Base-by-base conservation (phyloP, 768 basidiomycete species). In the Pleurotus djamor region DNA sequence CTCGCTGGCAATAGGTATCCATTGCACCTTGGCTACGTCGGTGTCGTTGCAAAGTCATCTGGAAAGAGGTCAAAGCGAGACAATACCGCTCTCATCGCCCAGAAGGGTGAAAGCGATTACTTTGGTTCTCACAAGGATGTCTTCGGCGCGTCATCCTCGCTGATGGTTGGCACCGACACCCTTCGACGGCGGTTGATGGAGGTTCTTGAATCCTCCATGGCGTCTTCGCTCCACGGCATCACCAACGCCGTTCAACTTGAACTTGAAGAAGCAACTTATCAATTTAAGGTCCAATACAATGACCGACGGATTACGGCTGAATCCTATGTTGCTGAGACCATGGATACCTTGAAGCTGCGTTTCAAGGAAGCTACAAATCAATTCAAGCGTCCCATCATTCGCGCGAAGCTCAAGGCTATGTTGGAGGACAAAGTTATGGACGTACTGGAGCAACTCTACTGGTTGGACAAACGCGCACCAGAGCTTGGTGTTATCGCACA, bases 281-380 rank as follows among this genome's bases (percentile, higher is more conserved):
- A 98, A 72, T 99, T 99, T 85, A 99, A 99, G 75, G 97, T 99
- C 2, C 91, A 96, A 71, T 94, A 93, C 76, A 99, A 99, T 69
- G 97, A 99, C 74, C 87, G 94, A 21, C 84, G 93, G 21, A 92
- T 98, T 60, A 90, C 92, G 0, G 88, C 97, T 9, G 97, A 99
- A 72, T 95, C 94, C 1, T 99, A 99, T 70, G 93, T 99, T 50
- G 96, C 97, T 5, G 97, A 98, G 75, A 95, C 96, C 2, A 89
- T 98, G 74, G 97, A 99, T 68, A 79, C 83, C 5, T 85, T 99
- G 62, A 99, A 99, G 75, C 81, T 83, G 0, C 85, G 89, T 47
- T 96, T 99, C 82, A 92, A 89, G 67, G 87, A 92, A 38, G 89
- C 88, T 66, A 92, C 91, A 0, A 72, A 82, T 33, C 87, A 92